Percentiles rank a stretch among this genome's conserved stretches.
These are phyloP conservation scores for Parietaria judaica DNA, from an alignment of 306 rosid species.

Conservation along the genomic window DNA sequence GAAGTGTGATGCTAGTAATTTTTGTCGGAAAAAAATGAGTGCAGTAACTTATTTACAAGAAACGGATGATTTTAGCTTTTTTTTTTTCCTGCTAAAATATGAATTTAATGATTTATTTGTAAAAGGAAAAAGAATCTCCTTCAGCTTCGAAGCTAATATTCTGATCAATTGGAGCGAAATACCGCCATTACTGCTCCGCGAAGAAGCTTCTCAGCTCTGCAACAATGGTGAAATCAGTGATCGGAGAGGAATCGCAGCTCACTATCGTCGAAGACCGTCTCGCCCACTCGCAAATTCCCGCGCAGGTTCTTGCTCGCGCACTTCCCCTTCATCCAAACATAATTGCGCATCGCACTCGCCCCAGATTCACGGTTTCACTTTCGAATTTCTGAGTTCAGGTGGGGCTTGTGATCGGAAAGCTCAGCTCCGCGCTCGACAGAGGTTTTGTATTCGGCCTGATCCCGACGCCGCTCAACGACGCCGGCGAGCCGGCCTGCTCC, in stretches of 20 bases:
- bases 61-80: too few species aligned
- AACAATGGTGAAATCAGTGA: conserved; percentile 76
- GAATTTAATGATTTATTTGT: too few species aligned
- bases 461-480: conserved; percentile 71
- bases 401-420: conserved; percentile 70
- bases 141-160: too few species aligned
- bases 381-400: conserved; percentile 36
- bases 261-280: conserved; percentile 65
- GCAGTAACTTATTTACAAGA: too few species aligned
- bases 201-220: background rate
- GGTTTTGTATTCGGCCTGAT: conserved; percentile 69
- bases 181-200: background rate
- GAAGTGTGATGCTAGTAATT: too few species aligned
- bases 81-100: too few species aligned
- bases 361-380: conserved; percentile 5
- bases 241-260: conserved; percentile 80
- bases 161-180: too few species aligned
- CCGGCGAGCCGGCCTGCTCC: conserved; percentile 52
- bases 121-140: too few species aligned
- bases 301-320: conserved; percentile 38
- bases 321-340: background rate
- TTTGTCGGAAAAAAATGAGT: too few species aligned
- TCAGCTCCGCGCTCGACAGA: conserved; percentile 59
- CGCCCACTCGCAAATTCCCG: conserved; percentile 39
- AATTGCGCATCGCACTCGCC: background rate